Evolutionary conservation across 2,329 filamentous ascomycete genomes (phyloP).

Genomic region (Paradendryphiella salina): DNA sequence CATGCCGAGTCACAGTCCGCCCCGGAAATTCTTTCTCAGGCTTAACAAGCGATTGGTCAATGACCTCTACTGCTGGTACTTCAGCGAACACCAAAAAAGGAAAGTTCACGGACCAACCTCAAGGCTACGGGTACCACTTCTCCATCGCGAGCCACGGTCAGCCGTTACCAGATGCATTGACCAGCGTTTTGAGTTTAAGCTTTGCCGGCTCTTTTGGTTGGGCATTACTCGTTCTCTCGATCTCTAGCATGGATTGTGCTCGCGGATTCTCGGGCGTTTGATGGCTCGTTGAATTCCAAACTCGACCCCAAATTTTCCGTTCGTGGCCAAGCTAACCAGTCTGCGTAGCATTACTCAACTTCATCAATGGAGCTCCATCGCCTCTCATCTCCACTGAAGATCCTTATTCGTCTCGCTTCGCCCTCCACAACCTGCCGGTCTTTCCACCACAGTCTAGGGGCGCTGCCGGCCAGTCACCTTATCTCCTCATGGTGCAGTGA

Average conservation of each 20-base stretch:
- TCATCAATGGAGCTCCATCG: conserved; percentile 32
- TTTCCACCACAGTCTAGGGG: conserved; percentile 34
- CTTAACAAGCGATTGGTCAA: conserved; percentile 38
- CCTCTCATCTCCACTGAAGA: conserved; percentile 30
- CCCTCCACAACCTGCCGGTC: conserved; percentile 38
- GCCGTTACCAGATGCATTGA: conserved; percentile 34
- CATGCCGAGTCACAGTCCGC: conserved; percentile 43
- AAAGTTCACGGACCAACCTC: conserved; percentile 25
- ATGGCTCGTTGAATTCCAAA: conserved; percentile 28
- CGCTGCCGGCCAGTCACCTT: conserved; percentile 54
- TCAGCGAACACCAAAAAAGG: conserved; percentile 29
- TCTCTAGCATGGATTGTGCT: conserved; percentile 19
- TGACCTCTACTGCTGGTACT: conserved; percentile 22
- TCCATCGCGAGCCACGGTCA: conserved; percentile 23
- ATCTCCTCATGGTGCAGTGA: conserved; percentile 50
- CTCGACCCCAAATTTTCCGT: conserved; percentile 26
- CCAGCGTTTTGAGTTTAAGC: conserved; percentile 22
- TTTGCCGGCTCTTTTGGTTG: conserved; percentile 26
- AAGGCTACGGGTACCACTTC: conserved; percentile 19
- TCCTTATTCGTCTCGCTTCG: conserved; percentile 33
- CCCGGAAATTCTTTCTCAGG: conserved; percentile 32
- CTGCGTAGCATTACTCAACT: conserved; percentile 40
- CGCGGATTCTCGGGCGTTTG: conserved; percentile 26
- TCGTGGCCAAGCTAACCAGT: conserved; percentile 42
- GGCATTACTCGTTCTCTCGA: conserved; percentile 19